phyloP scores from a whole-genome alignment of 106 monocot genomes.

The Phalaenopsis equestris region DNA sequence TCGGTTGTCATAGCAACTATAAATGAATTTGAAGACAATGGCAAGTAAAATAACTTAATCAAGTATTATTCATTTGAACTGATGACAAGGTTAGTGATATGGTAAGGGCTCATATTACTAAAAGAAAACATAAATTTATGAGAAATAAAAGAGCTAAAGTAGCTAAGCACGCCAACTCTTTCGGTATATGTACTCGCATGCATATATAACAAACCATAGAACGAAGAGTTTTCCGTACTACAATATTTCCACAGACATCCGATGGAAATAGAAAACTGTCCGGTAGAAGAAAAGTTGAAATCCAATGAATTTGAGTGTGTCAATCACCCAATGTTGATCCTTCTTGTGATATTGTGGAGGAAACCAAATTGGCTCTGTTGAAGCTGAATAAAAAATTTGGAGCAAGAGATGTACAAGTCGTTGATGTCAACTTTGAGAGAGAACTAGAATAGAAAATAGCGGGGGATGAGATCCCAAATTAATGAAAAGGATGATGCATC shows the following conservation, averaged over 20 bases:
- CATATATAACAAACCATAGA: neutral
- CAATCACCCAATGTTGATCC: too few species aligned
- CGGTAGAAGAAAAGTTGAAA: neutral
- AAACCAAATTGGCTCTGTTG: too few species aligned
- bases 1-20: slow-evolving; percentile 35
- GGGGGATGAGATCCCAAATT: too few species aligned
- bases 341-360: too few species aligned
- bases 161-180: neutral
- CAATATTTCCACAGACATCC: neutral
- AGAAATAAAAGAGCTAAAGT: neutral
- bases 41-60: neutral
- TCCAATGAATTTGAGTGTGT: neutral
- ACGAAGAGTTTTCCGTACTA: neutral
- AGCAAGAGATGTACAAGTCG: too few species aligned
- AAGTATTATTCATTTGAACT: neutral
- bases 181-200: neutral
- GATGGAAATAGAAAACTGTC: neutral
- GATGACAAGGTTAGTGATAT: neutral
- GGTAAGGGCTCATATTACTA: neutral
- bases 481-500: too few species aligned
- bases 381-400: too few species aligned
- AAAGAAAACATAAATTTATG: neutral
- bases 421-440: too few species aligned
- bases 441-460: too few species aligned
- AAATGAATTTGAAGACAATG: neutral